Conservation (phyloP, 2,329 filamentous ascomycete genomes). For the Penicillium hesseltinei region DNA sequence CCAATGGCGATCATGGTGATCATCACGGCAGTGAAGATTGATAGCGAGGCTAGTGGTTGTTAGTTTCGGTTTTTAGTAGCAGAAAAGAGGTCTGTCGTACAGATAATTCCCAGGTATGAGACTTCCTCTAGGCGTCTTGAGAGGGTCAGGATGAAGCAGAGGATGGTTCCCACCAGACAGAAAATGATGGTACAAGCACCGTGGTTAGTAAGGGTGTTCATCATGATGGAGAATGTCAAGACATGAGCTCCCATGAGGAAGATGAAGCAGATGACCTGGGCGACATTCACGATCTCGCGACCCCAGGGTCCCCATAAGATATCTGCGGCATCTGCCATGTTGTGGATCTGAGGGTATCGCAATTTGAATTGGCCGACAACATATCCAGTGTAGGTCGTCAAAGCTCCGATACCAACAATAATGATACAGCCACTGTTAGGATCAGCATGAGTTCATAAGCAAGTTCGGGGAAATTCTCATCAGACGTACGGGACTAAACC, state of each 20-base stretch:
- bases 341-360: slow-evolving; percentile 58
- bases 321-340: slow-evolving; percentile 66
- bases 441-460: background rate
- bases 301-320: slow-evolving; percentile 61
- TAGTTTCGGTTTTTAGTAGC: background rate
- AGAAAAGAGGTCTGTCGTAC: background rate
- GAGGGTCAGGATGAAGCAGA: slow-evolving; percentile 59
- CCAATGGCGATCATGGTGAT: slow-evolving; percentile 66
- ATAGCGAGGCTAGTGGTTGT: slow-evolving; percentile 53
- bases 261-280: slow-evolving; percentile 62
- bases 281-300: slow-evolving; percentile 60
- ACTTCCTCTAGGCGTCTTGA: slow-evolving; percentile 63
- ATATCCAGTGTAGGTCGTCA: slow-evolving; percentile 60
- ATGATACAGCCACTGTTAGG: slow-evolving; percentile 37
- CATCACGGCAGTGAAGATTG: slow-evolving; percentile 61
- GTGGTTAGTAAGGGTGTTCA: slow-evolving; percentile 62
- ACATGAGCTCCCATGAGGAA: slow-evolving; percentile 70
- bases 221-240: slow-evolving; percentile 65
- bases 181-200: slow-evolving; percentile 63
- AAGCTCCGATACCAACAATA: slow-evolving; percentile 52
- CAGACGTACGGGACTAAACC: slow-evolving; percentile 50
- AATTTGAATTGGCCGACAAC: slow-evolving; percentile 60
- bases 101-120: background rate
- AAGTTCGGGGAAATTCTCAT: background rate
- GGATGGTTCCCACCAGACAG: slow-evolving; percentile 54